Base-by-base conservation (phyloP, 2,329 filamentous ascomycete species). In the Arthrocladium fulminans region DNA sequence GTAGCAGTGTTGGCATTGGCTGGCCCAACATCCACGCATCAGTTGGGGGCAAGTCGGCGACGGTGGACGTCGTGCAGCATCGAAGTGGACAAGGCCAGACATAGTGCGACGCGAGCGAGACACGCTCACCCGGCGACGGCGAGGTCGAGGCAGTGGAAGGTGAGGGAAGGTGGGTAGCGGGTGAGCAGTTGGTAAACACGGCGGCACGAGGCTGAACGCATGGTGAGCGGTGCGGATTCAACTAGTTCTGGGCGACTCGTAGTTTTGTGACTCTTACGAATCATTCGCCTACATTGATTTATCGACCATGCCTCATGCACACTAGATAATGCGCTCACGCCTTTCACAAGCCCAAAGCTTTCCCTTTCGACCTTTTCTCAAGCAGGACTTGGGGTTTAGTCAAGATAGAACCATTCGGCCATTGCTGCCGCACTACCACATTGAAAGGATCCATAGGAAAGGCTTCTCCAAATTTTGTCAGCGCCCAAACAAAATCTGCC, bases 261-360 rank as follows among this genome's bases (percentile, higher is more conserved):
- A 25, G 24, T n/a, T 42, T 42, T 15, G 22, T 22, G 19, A n/a
- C 15, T 42, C 15, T 20, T 40, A 22, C 5, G 17, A 19, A 19
- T 40, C 9, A 40, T 22, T 40, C 19, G n/a, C n/a, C n/a, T n/a
- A n/a, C n/a, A n/a, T n/a, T n/a, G n/a, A n/a, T n/a, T n/a, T n/a
- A n/a, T n/a, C n/a, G n/a, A 44, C 10, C 22, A 32, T 44, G 41
- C 6, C 44, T 29, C 32, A 22, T 19, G 12, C 10, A 9, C 2
- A 39, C 3, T 47, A 47, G 44, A 38, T 39, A 39, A 38, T 47
- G 44, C 34, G 35, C 15, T 35, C 25, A 22, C 44, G 44, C 32
- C 23, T 39, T 38, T 17, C 44, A 15, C 15, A 13, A 10, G n/a
- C 9, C 17, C 8, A 9, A 3, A 6, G 15, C 8, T 30, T 20